Evolutionary conservation across 2,329 filamentous ascomycete genomes (phyloP).

Genomic region (Fusarium zealandicum): DNA sequence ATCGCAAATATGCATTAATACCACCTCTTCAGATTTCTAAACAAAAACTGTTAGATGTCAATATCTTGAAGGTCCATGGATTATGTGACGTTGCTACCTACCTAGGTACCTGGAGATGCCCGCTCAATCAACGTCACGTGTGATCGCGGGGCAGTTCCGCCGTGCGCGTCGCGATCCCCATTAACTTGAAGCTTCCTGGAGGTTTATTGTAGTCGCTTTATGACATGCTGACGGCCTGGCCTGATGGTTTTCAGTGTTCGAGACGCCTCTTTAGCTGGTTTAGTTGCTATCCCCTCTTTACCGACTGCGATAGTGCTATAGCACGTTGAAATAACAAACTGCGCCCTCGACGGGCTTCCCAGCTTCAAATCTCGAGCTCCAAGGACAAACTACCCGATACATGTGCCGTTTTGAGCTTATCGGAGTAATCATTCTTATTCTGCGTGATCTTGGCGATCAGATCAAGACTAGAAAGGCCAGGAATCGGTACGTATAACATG

Average conservation of each 20-base stretch:
- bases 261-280: no score
- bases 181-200: not conserved
- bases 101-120: no score
- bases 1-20: no score
- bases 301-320: no score
- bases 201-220: not conserved
- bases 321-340: not conserved
- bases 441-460: constrained; percentile 53
- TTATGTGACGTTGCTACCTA: no score
- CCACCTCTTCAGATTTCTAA: no score
- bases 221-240: not conserved
- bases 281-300: not conserved
- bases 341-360: not conserved
- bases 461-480: constrained; percentile 47
- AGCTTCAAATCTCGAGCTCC: constrained; percentile 7
- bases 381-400: constrained; percentile 23
- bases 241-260: no score
- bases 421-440: constrained; percentile 57
- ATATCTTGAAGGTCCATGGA: no score
- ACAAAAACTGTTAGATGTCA: no score
- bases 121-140: constrained; percentile 20
- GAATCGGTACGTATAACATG: constrained; percentile 28
- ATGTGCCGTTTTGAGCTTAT: constrained; percentile 65
- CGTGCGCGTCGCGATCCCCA: constrained; percentile 30
- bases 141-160: constrained; percentile 34